Conservation (phyloP, 1,284 basidiomycete genomes). For the Papiliotrema fonsecae region DNA sequence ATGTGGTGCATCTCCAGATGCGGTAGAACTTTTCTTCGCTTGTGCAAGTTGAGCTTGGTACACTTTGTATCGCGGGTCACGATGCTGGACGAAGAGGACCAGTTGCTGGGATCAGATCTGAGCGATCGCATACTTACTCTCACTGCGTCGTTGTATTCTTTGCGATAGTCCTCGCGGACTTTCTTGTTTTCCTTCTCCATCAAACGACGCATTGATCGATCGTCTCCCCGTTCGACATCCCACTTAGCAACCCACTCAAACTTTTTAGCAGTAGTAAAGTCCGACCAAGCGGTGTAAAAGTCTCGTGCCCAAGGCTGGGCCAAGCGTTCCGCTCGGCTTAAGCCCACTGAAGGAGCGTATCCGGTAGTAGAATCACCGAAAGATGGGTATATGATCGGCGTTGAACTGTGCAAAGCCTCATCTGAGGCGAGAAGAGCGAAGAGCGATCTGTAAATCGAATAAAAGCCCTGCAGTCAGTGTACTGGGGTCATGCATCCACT, state of each 20-base stretch:
- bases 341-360: conserved; percentile 54
- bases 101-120: conserved; percentile 57
- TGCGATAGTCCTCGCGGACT: conserved; percentile 74
- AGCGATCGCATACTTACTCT: conserved; percentile 55
- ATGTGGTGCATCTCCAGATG: neutral
- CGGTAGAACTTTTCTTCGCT: conserved; percentile 10
- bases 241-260: conserved; percentile 87
- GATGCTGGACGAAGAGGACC: conserved; percentile 80
- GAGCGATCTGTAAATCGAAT: conserved; percentile 80
- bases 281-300: conserved; percentile 85
- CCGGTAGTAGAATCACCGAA: conserved; percentile 78
- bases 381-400: conserved; percentile 59
- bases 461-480: conserved; percentile 66
- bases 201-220: conserved; percentile 73
- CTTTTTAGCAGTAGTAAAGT: conserved; percentile 82
- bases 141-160: conserved; percentile 91
- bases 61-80: conserved; percentile 85
- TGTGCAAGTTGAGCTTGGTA: conserved; percentile 57
- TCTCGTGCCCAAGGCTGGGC: conserved; percentile 53
- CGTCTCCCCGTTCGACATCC: conserved; percentile 77
- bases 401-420: conserved; percentile 60
- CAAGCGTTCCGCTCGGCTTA: conserved; percentile 48
- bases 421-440: conserved; percentile 80
- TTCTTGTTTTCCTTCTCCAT: conserved; percentile 98
- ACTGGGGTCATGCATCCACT: conserved; percentile 17